phyloP scores from a whole-genome alignment of 2,329 filamentous ascomycete genomes.

The Hypoxylon sp. region DNA sequence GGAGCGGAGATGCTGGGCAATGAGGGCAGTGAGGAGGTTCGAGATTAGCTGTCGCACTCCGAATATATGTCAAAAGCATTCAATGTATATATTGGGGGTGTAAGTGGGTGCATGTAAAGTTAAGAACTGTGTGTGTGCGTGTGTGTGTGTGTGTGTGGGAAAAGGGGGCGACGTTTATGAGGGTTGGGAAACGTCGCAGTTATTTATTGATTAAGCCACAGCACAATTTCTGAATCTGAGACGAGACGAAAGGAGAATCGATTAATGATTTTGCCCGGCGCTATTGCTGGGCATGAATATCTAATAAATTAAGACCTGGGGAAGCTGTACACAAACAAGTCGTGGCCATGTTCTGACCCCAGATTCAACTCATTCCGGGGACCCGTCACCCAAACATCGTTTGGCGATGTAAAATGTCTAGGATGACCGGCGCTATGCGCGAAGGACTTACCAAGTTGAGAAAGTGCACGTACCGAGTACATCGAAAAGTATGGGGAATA shows the following conservation, averaged over 20 bases:
- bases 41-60: slow-evolving; percentile 32
- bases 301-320: slow-evolving; percentile 36
- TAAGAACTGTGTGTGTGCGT: slow-evolving; percentile 1
- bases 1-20: slow-evolving; percentile 18
- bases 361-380: slow-evolving; percentile 37
- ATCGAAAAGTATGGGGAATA: slow-evolving; percentile 33
- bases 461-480: slow-evolving; percentile 26
- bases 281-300: slow-evolving; percentile 25
- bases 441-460: slow-evolving; percentile 28
- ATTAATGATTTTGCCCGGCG: slow-evolving; percentile 28
- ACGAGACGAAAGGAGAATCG: slow-evolving; percentile 30
- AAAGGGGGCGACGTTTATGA: slow-evolving; percentile 6
- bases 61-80: slow-evolving; percentile 21
- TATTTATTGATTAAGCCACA: slow-evolving; percentile 35
- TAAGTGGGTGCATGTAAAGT: slow-evolving; percentile 9
- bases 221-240: slow-evolving; percentile 20
- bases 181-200: slow-evolving; percentile 18
- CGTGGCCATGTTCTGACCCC: slow-evolving; percentile 32
- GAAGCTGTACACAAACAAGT: slow-evolving; percentile 30
- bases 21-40: background rate
- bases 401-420: slow-evolving; percentile 29
- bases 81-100: slow-evolving; percentile 33
- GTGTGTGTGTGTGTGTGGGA: slow-evolving; percentile 7
- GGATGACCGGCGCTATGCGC: slow-evolving; percentile 6
- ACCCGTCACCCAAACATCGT: slow-evolving; percentile 30